Evolutionary conservation across 768 basidiomycete genomes (phyloP), one percentile per base, ranked within the genome.

Genomic region (Podaxis sp.): DNA sequence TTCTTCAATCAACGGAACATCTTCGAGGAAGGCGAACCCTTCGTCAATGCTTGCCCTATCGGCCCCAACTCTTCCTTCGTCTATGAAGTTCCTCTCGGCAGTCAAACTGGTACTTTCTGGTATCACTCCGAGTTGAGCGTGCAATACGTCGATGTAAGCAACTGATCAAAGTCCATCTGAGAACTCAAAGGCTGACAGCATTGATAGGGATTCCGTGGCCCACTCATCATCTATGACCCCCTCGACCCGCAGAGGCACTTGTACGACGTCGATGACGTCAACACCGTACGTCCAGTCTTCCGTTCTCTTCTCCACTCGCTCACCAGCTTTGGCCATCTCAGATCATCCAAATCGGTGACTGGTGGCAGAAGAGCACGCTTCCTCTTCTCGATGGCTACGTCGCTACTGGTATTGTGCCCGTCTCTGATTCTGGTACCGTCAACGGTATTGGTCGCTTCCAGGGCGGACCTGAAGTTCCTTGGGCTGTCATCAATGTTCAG

Each of bases 31-130:
- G 2, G 13, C 54, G 61, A 62, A 20, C 61, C 73, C 4, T 67
- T 73, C 49, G 73, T 83, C 8, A 80, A 77, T 11, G 81, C 83
- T 64, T 84, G 83, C 68, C 83, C 83, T 0, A 80, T 84, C 44
- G 63, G 73, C 1, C 73, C 81, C 2, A 67, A 68, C 1, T 46
- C 79, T 44, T 77, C 74, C 0, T 84, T 82, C 70, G 56, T 73
- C n/a, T 84, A 84, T 66, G 60, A 75, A 7, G 79, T 83, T 66
- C 37, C 64, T 5, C 67, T 64, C 2, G 41, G 61, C 24, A 61
- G 67, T 46, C 70, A 73, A 60, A 64, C 70, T 2, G 71, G 72
- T 57, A 72, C 72, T 40, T 69, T 58, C 52, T 71, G 67, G 71
- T 69, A 69, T 41, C 70, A 72, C 54, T 70, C 68, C 46, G 61